A percentile compares a stretch with the other conserved stretches of the same genome.
Conservation (phyloP, 169 alveolate species). For the Neospora caninum region DNA sequence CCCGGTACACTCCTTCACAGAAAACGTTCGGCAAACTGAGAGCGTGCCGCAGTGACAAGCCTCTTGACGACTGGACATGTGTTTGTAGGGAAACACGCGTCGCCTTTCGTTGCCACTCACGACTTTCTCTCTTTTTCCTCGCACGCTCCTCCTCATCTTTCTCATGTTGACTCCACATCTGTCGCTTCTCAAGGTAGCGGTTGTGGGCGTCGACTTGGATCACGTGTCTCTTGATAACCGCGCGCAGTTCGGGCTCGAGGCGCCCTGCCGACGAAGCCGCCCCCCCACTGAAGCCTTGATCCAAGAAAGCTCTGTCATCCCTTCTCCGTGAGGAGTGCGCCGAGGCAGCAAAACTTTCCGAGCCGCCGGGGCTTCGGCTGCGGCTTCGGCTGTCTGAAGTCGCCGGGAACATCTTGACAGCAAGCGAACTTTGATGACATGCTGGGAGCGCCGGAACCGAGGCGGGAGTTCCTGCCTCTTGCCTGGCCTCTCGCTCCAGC, state of each 20-base stretch:
- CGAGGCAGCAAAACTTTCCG: background rate
- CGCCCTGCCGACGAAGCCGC: background rate
- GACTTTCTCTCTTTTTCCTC: background rate
- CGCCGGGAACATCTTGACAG: no score
- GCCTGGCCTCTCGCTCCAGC: no score
- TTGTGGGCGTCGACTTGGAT: conserved; percentile 37
- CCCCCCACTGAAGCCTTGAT: no score
- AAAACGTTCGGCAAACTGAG: no score
- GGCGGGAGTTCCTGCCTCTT: no score
- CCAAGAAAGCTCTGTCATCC: background rate
- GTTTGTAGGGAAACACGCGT: no score
- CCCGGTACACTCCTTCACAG: no score
- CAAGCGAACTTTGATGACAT: no score
- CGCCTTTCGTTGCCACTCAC: background rate
- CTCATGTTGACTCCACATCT: conserved; percentile 26
- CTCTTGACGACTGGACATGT: no score
- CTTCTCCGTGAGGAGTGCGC: background rate
- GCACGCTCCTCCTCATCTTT: background rate
- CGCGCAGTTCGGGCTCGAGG: conserved; percentile 25
- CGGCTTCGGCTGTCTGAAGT: background rate
- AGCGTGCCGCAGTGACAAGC: no score
- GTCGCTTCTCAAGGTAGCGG: conserved; percentile 28
- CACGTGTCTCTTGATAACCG: conserved; percentile 9
- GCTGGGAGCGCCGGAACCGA: no score
- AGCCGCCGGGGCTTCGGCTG: background rate